Base-by-base conservation (phyloP, 805 yeast genomes). In the Candida jianshihensis region DNA sequence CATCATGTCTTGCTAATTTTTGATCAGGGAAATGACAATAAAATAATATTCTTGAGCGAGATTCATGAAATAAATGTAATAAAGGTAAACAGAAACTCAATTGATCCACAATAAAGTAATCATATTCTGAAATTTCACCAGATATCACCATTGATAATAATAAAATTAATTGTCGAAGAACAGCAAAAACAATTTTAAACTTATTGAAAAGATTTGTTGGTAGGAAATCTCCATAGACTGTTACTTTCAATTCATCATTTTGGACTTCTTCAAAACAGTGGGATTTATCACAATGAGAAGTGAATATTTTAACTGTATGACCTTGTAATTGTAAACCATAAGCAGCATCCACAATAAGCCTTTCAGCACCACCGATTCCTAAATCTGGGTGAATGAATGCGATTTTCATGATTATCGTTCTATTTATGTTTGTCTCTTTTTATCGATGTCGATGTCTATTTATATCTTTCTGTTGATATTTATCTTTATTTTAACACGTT, bases 1-100 rank as follows among this genome's bases (percentile, higher is more conserved):
- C 63, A 3, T 70, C 63, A 36, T 80, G 79, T 15, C 64, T 63
- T 0, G 96, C 81, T 30, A 90, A 63, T 33, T 81, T 65, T 53
- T 82, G 81, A 58, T 92, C 99, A 0, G 99, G 98, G 58, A 90
- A 90, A 63, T 92, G 99, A 52, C 98, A 89, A 59, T 92, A 92
- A 54, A 90, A 92, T 35, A 92, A 60, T 4, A 84, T 70, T 34
- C 74, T 73, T 2, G 81, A 56, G 7, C 57, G 37, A 36, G 43
- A 43, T 62, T 66, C 54, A 57, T 73, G 41, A 60, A 54, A 44
- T 51, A 53, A 26, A 39, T 64, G 77, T 16, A 92, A 48, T 13
- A 89, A 44, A 6, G 97, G 97, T 5, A 87, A 65, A 46, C 94
- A 78, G 39, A 86, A 78, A 3, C 96, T 78, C 38, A 92, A 68